These are phyloP conservation scores for Thraustochytrium sp. DNA, from an alignment of 352 stramenopile genomes.

Conservation along the genomic window DNA sequence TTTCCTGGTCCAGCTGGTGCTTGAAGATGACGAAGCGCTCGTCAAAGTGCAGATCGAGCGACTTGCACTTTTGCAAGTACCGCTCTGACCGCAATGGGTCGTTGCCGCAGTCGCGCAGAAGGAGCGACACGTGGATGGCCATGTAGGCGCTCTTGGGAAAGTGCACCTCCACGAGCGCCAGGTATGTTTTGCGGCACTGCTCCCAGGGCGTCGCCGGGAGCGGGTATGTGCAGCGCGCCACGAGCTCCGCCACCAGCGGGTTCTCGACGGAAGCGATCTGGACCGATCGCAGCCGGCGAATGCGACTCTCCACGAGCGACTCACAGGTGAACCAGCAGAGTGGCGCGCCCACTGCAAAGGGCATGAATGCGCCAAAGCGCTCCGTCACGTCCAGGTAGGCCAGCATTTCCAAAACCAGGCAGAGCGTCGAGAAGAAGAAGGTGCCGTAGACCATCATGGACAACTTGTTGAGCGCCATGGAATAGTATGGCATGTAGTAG, in stretches of 20 bases:
- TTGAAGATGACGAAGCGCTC: conserved; percentile 29
- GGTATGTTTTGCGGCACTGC: neutral
- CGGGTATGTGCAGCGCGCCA: neutral
- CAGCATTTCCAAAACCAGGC: conserved; percentile 17
- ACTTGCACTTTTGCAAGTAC: neutral
- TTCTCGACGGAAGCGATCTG: neutral
- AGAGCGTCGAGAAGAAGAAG: conserved; percentile 21
- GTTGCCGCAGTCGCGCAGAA: conserved; percentile 22
- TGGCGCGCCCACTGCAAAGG: conserved; percentile 1
- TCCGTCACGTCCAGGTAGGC: neutral
- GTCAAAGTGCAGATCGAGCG: conserved; percentile 8
- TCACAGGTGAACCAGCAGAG: neutral
- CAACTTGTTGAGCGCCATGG: conserved; percentile 18
- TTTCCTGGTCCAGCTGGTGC: neutral
- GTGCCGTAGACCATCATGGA: neutral
- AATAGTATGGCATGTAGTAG: conserved; percentile 25
- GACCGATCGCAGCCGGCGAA: neutral
- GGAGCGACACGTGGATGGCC: neutral
- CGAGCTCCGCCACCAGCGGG: neutral
- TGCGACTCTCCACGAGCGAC: neutral
- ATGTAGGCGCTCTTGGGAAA: conserved; percentile 13
- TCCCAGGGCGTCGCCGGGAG: neutral
- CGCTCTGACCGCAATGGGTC: neutral
- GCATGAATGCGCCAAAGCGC: conserved; percentile 3
- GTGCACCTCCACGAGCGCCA: neutral